A percentile compares a stretch with the other conserved stretches of the same genome.
Evolutionary conservation across 805 yeast genomes (phyloP).

Genomic region (Jamesozyma jinghongensis): DNA sequence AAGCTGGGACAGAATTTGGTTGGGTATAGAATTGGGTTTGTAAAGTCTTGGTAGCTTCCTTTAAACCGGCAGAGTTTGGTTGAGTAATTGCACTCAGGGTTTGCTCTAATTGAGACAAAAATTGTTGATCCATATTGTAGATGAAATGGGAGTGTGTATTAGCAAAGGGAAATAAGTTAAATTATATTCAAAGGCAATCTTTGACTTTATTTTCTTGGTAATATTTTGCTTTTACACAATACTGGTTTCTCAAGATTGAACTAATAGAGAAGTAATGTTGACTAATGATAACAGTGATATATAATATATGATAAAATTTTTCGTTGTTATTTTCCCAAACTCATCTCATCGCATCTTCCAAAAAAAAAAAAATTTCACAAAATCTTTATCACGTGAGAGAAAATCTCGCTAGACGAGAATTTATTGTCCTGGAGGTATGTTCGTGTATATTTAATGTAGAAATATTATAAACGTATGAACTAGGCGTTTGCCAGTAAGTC

Average conservation of each 20-base stretch:
- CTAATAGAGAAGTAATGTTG: not conserved
- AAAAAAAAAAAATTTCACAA: conserved; percentile 1
- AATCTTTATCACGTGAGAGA: not conserved
- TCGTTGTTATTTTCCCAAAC: conserved; percentile 2
- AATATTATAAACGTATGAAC: not conserved
- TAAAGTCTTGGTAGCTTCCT: conserved; percentile 69
- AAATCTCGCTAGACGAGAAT: too few species aligned
- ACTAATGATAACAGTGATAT: not conserved
- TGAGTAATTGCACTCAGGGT: conserved; percentile 69
- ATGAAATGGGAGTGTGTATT: not conserved
- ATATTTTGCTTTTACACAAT: too few species aligned
- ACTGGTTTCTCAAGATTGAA: not conserved
- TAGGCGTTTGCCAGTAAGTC: conserved; percentile 25
- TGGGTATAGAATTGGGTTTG: conserved; percentile 65
- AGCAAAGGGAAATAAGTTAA: not conserved
- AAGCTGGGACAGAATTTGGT: conserved; percentile 66
- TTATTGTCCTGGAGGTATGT: too few species aligned
- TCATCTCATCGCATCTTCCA: conserved; percentile 26
- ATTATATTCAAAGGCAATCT: not conserved
- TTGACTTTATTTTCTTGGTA: too few species aligned
- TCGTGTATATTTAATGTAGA: too few species aligned
- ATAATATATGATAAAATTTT: not conserved
- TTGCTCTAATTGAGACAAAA: conserved; percentile 60
- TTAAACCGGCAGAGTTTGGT: conserved; percentile 75
- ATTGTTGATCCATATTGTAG: conserved; percentile 58